phyloP scores from a whole-genome alignment of 1,284 basidiomycete species.

The Naganishia cerealis region DNA sequence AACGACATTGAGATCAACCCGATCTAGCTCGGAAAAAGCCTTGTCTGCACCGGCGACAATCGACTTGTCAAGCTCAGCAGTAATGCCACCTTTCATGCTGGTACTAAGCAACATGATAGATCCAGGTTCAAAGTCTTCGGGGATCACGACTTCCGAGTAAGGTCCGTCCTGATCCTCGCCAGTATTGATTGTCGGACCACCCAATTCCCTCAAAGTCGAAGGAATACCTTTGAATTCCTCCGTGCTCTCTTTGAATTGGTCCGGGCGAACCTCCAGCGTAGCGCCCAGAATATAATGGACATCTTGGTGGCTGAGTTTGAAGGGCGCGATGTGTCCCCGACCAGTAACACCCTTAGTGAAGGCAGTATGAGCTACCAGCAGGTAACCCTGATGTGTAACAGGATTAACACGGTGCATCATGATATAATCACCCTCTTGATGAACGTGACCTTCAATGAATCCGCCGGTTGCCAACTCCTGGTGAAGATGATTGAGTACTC shows the following conservation, averaged over 20 bases:
- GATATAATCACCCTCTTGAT: slow-evolving; percentile 92
- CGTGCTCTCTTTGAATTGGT: slow-evolving; percentile 62
- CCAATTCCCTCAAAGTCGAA: slow-evolving; percentile 67
- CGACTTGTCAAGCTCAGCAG: slow-evolving; percentile 67
- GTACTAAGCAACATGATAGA: slow-evolving; percentile 88
- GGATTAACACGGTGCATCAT: slow-evolving; percentile 86
- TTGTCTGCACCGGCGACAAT: slow-evolving; percentile 68
- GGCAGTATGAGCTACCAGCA: slow-evolving; percentile 84
- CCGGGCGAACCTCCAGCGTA: slow-evolving; percentile 66
- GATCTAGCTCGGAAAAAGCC: slow-evolving; percentile 71
- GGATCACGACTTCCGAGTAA: slow-evolving; percentile 74
- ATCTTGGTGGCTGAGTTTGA: slow-evolving; percentile 74
- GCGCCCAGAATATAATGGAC: slow-evolving; percentile 79
- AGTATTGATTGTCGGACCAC: slow-evolving; percentile 52
- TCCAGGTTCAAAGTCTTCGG: slow-evolving; percentile 84
- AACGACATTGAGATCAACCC: slow-evolving; percentile 82
- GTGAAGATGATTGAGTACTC: slow-evolving; percentile 79
- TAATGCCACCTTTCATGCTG: slow-evolving; percentile 62
- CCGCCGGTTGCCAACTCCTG: slow-evolving; percentile 81
- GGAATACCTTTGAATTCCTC: slow-evolving; percentile 71
- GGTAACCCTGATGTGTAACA: slow-evolving; percentile 81
- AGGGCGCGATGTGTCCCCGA: slow-evolving; percentile 73
- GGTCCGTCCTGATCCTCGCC: slow-evolving; percentile 67
- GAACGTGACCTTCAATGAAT: slow-evolving; percentile 86
- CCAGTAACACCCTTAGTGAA: slow-evolving; percentile 76